Base-by-base conservation (phyloP, 2,329 filamentous ascomycete species). In the Colletotrichum shisoi region DNA sequence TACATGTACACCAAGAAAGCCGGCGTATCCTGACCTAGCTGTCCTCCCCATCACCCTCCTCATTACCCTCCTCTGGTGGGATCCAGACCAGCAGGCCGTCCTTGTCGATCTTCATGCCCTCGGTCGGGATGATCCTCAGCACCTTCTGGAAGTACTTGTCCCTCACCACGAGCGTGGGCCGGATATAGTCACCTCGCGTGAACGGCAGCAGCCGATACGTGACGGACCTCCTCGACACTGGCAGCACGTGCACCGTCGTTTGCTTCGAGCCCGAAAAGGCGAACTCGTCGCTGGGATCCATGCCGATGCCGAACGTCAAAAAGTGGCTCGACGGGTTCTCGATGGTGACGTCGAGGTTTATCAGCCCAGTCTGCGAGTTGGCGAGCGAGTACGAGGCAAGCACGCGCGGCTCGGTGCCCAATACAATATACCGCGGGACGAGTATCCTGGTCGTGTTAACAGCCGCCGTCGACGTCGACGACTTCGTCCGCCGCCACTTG, bases 301-400 rank as follows among this genome's bases (percentile, higher is more conserved):
- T 96, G 31, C 84, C 88, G 56, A 98, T 78, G 37, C 92, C 93
- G 79, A 99, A 99, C 0, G 94, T 97, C 57, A 99, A 85, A 78
- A 97, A 96, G 77, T 99, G 95, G 76, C 89, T 91, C 0, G 94
- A 97, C 0, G 94, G 91, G 76, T 99, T 99, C 79, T 99, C 95
- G 63, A 99, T 88, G 3, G 88, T 92, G 75, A 87, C 75, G 48
- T 84, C 79, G 15, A 88, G 76, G 63, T 81, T 78, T 51, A 85
- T 70, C 9, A 86, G 73, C 12, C 73, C 63, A 7, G 72, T 71
- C 2, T 73, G 68, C 8, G 75, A 74, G 3, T 75, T 73, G 21
- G 78, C 75, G 71, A 85, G 83, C 3, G 83, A 79, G 3, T 85
- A 82, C 0, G 83, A 81, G 0, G 86, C 87, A 4, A 97, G 86